Evolutionary conservation across 176 grass and related monocot genomes (phyloP).

Genomic region (Rhynchospora tenuis): DNA sequence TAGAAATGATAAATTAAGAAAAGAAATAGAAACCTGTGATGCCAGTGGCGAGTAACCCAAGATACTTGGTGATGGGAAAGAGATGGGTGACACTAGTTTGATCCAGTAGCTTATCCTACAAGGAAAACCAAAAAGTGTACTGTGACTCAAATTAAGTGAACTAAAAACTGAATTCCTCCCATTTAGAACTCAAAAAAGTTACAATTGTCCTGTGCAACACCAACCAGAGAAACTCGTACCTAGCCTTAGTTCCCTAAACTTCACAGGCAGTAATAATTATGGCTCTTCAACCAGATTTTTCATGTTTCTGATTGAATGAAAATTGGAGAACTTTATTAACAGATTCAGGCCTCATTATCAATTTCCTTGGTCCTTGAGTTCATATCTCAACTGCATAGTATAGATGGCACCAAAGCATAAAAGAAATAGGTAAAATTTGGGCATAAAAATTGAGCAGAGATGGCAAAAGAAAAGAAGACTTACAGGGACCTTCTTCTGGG

Average conservation of each 20-base stretch:
- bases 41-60: slow-evolving; percentile 86
- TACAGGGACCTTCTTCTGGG: slow-evolving; percentile 99
- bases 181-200: neutral
- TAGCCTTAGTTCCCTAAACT: neutral
- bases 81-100: slow-evolving; percentile 82
- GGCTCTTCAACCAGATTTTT: neutral
- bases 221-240: neutral
- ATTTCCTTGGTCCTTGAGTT: neutral
- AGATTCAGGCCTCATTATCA: neutral
- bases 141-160: neutral
- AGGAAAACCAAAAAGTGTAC: neutral
- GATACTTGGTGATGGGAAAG: slow-evolving; percentile 75
- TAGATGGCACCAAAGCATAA: neutral
- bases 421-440: neutral
- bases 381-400: neutral
- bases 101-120: slow-evolving; percentile 94
- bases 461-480: slow-evolving; percentile 24
- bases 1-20: neutral
- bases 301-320: neutral
- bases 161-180: neutral
- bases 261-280: neutral
- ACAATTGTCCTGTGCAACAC: neutral
- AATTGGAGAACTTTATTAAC: neutral
- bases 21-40: slow-evolving; percentile 57
- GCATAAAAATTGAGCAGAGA: neutral